Percentiles rank a stretch among this genome's conserved stretches.
Conservation (phyloP, 2,329 filamentous ascomycete species). For the Colletotrichum kahawae region DNA sequence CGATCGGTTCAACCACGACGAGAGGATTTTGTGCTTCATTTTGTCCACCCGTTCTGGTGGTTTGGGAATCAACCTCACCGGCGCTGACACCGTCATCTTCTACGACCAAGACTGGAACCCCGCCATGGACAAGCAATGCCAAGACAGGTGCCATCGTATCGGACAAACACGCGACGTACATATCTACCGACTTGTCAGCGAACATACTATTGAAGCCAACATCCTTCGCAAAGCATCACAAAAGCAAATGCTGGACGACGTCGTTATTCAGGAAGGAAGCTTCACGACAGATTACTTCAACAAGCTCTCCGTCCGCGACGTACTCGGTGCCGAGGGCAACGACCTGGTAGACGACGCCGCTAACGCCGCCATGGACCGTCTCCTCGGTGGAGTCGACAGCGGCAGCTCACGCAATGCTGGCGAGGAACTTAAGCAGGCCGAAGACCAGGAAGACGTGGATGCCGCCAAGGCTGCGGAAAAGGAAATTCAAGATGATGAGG, state of each 20-base stretch:
- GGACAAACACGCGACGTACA: constrained; percentile 97
- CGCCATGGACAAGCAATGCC: constrained; percentile 99
- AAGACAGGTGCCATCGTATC: constrained; percentile 96
- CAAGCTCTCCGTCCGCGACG: constrained; percentile 74
- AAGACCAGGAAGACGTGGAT: constrained; percentile 89
- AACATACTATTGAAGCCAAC: constrained; percentile 97
- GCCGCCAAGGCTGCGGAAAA: constrained; percentile 88
- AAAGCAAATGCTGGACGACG: constrained; percentile 96
- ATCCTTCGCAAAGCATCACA: constrained; percentile 96
- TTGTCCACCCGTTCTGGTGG: constrained; percentile 93
- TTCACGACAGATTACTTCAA: constrained; percentile 98
- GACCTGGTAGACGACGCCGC: constrained; percentile 70
- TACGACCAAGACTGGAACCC: constrained; percentile 99
- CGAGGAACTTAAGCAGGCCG: constrained; percentile 83
- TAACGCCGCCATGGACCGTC: constrained; percentile 83
- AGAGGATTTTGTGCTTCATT: constrained; percentile 92
- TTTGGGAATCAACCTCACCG: constrained; percentile 93
- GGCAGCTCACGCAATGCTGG: constrained; percentile 67
- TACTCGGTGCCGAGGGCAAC: constrained; percentile 62
- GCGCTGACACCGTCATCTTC: constrained; percentile 97
- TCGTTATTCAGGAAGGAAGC: constrained; percentile 97
- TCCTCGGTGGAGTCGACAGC: constrained; percentile 71
- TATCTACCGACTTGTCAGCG: constrained; percentile 92
- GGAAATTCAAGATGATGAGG: constrained; percentile 86
- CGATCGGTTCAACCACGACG: constrained; percentile 95